Evolutionary conservation across 805 yeast genomes (phyloP).

Genomic region (Metschnikowia peoriensis): DNA sequence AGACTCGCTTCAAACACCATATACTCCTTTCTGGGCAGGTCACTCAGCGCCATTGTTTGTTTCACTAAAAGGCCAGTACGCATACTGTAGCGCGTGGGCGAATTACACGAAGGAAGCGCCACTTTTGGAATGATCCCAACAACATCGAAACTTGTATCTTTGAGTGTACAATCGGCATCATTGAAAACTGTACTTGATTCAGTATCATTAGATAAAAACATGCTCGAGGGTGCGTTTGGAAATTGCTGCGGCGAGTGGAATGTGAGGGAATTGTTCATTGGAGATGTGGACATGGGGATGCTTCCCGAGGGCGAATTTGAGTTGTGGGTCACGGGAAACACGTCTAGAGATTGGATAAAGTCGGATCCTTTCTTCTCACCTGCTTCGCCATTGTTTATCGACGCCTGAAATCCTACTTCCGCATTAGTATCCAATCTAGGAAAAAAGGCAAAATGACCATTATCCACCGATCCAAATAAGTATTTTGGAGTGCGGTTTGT

Average conservation of each 20-base stretch:
- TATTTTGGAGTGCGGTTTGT: conserved; percentile 59
- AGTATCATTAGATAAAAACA: conserved; percentile 32
- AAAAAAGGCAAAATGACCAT: conserved; percentile 21
- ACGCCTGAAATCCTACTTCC: not conserved
- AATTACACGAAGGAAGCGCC: conserved; percentile 65
- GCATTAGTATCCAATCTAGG: not conserved
- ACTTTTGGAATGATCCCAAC: conserved; percentile 58
- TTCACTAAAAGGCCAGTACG: conserved; percentile 67
- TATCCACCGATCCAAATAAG: conserved; percentile 19
- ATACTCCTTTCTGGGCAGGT: conserved; percentile 13
- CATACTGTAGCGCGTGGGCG: conserved; percentile 67
- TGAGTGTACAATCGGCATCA: conserved; percentile 31
- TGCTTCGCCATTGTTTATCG: conserved; percentile 11
- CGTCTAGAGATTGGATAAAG: conserved; percentile 19
- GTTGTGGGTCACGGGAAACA: conserved; percentile 16
- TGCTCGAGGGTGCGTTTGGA: conserved; percentile 30
- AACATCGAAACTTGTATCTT: conserved; percentile 50
- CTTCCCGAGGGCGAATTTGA: conserved; percentile 17
- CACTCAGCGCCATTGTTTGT: conserved; percentile 20
- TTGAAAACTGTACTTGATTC: conserved; percentile 4
- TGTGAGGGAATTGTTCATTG: conserved; percentile 25
- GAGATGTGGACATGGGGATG: conserved; percentile 25
- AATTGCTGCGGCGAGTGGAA: conserved; percentile 41
- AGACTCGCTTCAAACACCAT: conserved; percentile 60
- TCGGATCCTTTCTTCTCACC: conserved; percentile 11